Percentiles rank a stretch among this genome's conserved stretches.
phyloP scores from a whole-genome alignment of 176 grass and related monocot species.

The Lolium multiflorum region DNA sequence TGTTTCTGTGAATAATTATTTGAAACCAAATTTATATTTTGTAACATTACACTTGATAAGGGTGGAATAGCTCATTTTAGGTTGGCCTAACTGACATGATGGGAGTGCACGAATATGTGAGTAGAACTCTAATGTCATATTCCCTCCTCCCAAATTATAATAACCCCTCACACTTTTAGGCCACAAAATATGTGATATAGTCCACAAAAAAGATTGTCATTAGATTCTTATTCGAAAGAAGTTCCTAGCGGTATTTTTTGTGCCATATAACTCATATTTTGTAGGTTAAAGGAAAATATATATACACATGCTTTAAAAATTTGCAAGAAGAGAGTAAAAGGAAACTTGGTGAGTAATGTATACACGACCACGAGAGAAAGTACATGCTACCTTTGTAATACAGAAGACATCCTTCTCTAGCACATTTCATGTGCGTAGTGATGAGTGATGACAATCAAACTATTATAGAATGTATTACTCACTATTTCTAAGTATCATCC shows the following conservation, averaged over 20 bases:
- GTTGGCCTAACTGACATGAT: not conserved
- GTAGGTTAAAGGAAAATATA: not conserved
- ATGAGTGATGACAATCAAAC: not conserved
- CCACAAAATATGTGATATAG: too few species aligned
- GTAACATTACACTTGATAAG: not conserved
- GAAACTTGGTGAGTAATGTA: not conserved
- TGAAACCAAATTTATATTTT: not conserved
- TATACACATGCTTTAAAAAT: not conserved
- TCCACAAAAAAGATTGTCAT: too few species aligned
- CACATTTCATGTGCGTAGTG: not conserved
- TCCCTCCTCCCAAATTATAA: not conserved
- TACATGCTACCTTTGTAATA: not conserved
- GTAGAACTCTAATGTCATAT: not conserved
- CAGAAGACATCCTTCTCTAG: not conserved
- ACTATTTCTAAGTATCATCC: not conserved
- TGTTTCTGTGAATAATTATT: too few species aligned
- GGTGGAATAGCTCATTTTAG: not conserved
- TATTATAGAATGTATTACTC: not conserved
- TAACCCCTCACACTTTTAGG: too few species aligned
- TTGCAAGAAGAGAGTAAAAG: not conserved
- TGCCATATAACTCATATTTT: not conserved
- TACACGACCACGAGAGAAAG: not conserved
- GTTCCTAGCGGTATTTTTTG: too few species aligned
- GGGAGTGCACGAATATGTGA: not conserved
- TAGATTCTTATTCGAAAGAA: too few species aligned